These are phyloP conservation scores for Candida sanyaensis DNA, from an alignment of 1,139 yeast species.

Conservation along the genomic window DNA sequence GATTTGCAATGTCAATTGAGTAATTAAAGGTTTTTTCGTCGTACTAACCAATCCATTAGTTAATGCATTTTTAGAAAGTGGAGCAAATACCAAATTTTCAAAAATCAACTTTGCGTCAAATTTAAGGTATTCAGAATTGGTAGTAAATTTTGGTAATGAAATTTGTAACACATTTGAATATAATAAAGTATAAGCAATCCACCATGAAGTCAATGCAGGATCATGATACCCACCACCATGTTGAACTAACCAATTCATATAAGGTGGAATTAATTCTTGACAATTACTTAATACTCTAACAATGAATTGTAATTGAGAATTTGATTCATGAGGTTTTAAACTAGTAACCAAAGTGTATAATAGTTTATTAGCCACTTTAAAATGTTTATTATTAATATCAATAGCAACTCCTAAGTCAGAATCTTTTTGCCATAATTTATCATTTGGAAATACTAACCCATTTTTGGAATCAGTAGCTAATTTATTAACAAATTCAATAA, in stretches of 20 bases:
- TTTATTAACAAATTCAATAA: constrained; percentile 51
- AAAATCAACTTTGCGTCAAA: constrained; percentile 28
- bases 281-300: constrained; percentile 51
- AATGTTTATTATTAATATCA: constrained; percentile 46
- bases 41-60: constrained; percentile 54
- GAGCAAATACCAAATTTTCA: constrained; percentile 66
- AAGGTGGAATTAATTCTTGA: constrained; percentile 78
- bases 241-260: constrained; percentile 54
- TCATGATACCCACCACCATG: constrained; percentile 64
- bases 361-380: constrained; percentile 66
- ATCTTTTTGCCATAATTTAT: constrained; percentile 52
- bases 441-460: constrained; percentile 67
- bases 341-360: constrained; percentile 61
- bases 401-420: constrained; percentile 27
- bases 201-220: constrained; percentile 75
- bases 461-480: constrained; percentile 51
- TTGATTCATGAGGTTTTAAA: constrained; percentile 82
- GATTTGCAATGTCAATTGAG: constrained; percentile 66
- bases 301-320: constrained; percentile 57
- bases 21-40: constrained; percentile 54
- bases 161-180: constrained; percentile 58
- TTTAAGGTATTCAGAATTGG: constrained; percentile 11
- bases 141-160: constrained; percentile 43
- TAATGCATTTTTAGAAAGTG: constrained; percentile 60
- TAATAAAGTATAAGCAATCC: constrained; percentile 74